Evolutionary conservation across 1,284 basidiomycete genomes (phyloP), one percentile per base, ranked within the genome.

Genomic region (Microbotryum scabiosae): DNA sequence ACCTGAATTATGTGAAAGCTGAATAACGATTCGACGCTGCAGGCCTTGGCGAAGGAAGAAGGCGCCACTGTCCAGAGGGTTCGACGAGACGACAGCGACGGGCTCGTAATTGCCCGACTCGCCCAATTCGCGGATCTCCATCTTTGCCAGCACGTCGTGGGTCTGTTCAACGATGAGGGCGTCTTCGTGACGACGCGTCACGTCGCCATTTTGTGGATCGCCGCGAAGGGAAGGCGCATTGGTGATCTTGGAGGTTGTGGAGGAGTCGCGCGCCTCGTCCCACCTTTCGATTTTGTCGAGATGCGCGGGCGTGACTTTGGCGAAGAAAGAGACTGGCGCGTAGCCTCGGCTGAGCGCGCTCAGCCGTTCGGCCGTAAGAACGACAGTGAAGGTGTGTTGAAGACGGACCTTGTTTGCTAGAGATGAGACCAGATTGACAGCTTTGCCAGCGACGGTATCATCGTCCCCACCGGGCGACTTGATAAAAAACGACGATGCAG

Each of bases 31-130:
- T 25, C 89, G 84, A 26, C 96, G 82, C 73, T 98, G 94, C 25
- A 97, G 76, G 9, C 94, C 94, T 76, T 97, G 96, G 69, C 91
- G 89, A 20, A 97, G 79, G 65, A 84, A 85, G 74, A 97, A 94
- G 51, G 84, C 84, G 10, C 92, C 91, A 88, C 50, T 85, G 73
- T 94, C 91, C 44, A 90, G 78, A 58, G 78, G 76, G n/a, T 85
- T 83, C 62, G 85, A 82, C 5, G 87, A 84, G 48, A 90, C 76
- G 2, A 97, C 90, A 10, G 88, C 85, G 0, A 93, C 88, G 5
- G 91, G 85, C 41, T 78, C 75, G 74, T 97, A 97, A 58, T 86
- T 81, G 32, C 94, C 94, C 64, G 87, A 83, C 5, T 87, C 83
- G 28, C 83, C 85, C 41, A 98, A 81, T 75, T 98, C 93, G 72